These are phyloP conservation scores for Skeletonema marinoi DNA, from an alignment of 108 stramenopile genomes.

Conservation along the genomic window DNA sequence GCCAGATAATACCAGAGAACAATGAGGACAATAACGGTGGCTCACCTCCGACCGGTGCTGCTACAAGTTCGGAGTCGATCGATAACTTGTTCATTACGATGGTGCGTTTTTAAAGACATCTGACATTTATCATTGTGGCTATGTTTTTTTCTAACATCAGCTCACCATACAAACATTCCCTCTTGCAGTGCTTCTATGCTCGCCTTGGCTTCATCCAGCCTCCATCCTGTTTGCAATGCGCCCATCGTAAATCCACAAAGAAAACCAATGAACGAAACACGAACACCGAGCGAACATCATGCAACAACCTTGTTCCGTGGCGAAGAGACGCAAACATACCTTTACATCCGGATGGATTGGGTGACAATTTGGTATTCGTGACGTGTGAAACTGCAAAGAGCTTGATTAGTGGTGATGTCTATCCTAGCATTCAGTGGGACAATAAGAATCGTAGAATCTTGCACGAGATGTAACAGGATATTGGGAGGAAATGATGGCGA, in stretches of 20 bases:
- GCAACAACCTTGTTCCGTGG: constrained; percentile 53
- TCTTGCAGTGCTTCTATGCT: constrained; percentile 69
- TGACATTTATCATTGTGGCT: background rate
- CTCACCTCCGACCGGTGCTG: background rate
- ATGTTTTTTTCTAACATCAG: background rate
- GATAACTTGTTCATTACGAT: constrained; percentile 44
- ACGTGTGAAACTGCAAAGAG: constrained; percentile 61
- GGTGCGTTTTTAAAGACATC: constrained; percentile 10
- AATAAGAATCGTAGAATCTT: constrained; percentile 20
- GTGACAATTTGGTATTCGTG: constrained; percentile 58
- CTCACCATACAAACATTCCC: background rate
- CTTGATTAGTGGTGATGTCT: constrained; percentile 59
- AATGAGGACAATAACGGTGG: background rate
- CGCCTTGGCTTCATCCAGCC: constrained; percentile 83
- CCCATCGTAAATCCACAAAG: constrained; percentile 45
- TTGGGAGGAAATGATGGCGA: background rate
- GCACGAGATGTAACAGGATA: constrained; percentile 10
- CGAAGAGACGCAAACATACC: constrained; percentile 59
- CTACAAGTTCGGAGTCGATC: background rate
- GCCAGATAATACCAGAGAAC: background rate
- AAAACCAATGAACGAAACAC: constrained; percentile 9
- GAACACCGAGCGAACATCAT: background rate
- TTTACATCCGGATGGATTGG: constrained; percentile 64
- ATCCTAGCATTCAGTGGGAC: constrained; percentile 48
- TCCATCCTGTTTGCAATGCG: constrained; percentile 71